Evolutionary conservation across 1,284 basidiomycete genomes (phyloP).

Genomic region (Leccinum pallidistipes): DNA sequence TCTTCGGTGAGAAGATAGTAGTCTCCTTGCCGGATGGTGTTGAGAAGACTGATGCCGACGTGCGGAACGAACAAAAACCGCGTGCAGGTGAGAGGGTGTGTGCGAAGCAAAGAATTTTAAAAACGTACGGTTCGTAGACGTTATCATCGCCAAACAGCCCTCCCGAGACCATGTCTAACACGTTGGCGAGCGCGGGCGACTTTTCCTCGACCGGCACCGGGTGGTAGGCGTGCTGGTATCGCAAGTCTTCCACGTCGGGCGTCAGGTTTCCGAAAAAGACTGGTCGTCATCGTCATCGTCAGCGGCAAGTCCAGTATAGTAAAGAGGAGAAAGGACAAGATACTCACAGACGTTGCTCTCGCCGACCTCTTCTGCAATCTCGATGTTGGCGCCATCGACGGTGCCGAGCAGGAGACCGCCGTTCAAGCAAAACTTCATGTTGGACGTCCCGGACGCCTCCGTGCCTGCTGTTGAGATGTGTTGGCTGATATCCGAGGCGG

Average conservation of each 20-base stretch:
- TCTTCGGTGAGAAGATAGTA: slow-evolving; percentile 86
- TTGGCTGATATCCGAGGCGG: slow-evolving; percentile 88
- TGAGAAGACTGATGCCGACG: slow-evolving; percentile 50
- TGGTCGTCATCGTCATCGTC: slow-evolving; percentile 23
- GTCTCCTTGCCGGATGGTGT: slow-evolving; percentile 77
- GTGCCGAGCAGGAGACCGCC: slow-evolving; percentile 84
- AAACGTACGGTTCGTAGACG: slow-evolving; percentile 75
- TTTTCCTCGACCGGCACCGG: slow-evolving; percentile 78
- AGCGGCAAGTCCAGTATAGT: too few species aligned
- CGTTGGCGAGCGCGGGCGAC: slow-evolving; percentile 74
- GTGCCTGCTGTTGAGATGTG: slow-evolving; percentile 95
- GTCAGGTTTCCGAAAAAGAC: slow-evolving; percentile 86
- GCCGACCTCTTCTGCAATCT: slow-evolving; percentile 89
- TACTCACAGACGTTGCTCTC: slow-evolving; percentile 67
- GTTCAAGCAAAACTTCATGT: slow-evolving; percentile 93
- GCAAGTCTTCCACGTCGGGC: slow-evolving; percentile 78
- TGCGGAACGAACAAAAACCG: neutral
- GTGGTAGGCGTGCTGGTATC: slow-evolving; percentile 83
- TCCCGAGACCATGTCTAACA: slow-evolving; percentile 68
- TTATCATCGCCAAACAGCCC: slow-evolving; percentile 77
- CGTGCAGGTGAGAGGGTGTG: neutral
- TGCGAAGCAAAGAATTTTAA: neutral
- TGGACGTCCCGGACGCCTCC: slow-evolving; percentile 84
- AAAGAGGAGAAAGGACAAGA: neutral
- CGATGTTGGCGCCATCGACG: slow-evolving; percentile 92